Conservation (phyloP, 2,329 filamentous ascomycete genomes). For the Colletotrichum phormii region DNA sequence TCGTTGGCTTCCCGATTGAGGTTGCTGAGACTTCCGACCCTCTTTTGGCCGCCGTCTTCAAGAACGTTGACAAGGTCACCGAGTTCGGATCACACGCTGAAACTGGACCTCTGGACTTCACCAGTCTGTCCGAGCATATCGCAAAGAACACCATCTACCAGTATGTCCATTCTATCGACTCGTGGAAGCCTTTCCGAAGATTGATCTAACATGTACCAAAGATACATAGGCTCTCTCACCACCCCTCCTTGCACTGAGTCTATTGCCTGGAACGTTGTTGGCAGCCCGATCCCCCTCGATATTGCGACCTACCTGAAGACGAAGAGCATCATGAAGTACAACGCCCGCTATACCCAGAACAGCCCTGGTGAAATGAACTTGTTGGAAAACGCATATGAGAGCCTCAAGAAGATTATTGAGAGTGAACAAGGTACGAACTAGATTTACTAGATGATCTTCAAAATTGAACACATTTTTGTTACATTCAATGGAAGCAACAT, state of each 20-base stretch:
- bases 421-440: conserved; percentile 23
- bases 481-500: not conserved
- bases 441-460: conserved; percentile 8
- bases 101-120: conserved; percentile 56
- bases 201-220: conserved; percentile 31
- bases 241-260: conserved; percentile 73
- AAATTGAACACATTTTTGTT: not conserved
- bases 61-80: conserved; percentile 52
- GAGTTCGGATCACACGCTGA: conserved; percentile 50
- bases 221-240: conserved; percentile 71
- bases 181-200: not conserved
- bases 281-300: conserved; percentile 58
- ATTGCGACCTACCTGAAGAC: conserved; percentile 62
- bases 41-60: conserved; percentile 51
- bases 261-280: conserved; percentile 64
- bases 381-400: conserved; percentile 41
- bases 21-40: conserved; percentile 39
- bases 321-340: conserved; percentile 66
- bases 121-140: conserved; percentile 51
- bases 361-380: conserved; percentile 57
- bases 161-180: conserved; percentile 36
- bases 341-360: conserved; percentile 66
- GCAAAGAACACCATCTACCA: conserved; percentile 54
- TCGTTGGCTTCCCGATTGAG: conserved; percentile 53
- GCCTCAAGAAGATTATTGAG: conserved; percentile 14